These are phyloP conservation scores for Epichloe elymi DNA, from an alignment of 2,329 filamentous ascomycete species.

Conservation along the genomic window DNA sequence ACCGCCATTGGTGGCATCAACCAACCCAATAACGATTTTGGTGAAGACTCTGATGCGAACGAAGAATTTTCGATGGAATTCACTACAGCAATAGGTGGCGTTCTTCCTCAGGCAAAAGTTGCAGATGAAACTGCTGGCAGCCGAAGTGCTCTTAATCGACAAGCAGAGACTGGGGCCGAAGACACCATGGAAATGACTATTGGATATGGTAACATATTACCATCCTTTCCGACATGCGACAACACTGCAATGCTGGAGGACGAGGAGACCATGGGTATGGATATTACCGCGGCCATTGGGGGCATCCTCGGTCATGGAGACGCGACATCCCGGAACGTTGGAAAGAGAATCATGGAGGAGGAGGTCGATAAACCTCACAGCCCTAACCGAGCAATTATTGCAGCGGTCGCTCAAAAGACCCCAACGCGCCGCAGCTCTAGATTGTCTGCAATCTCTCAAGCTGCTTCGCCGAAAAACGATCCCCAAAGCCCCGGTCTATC, in stretches of 20 bases:
- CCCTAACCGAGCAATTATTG: constrained; percentile 24
- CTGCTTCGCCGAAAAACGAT: constrained; percentile 15
- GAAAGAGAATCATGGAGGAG: constrained; percentile 45
- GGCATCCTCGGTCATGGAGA: constrained; percentile 38
- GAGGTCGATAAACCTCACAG: constrained; percentile 38
- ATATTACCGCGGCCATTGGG: constrained; percentile 52
- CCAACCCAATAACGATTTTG: constrained; percentile 17
- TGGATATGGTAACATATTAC: constrained; percentile 41
- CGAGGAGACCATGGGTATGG: constrained; percentile 46
- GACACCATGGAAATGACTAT: constrained; percentile 43
- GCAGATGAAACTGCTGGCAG: constrained; percentile 10
- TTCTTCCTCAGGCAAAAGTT: constrained; percentile 26
- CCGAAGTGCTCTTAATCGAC: constrained; percentile 16
- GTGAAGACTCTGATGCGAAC: constrained; percentile 30
- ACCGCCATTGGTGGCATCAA: constrained; percentile 62
- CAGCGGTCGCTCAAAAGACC: constrained; percentile 12
- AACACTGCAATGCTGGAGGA: constrained; percentile 19
- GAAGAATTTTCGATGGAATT: constrained; percentile 74
- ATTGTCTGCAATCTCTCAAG: constrained; percentile 11
- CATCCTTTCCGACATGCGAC: constrained; percentile 9
- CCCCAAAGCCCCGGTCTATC: constrained; percentile 43
- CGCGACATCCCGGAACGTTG: constrained; percentile 21
- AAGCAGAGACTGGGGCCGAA: constrained; percentile 17
- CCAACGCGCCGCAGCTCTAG: constrained; percentile 9
- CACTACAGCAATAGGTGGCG: constrained; percentile 49